Evolutionary conservation across 768 basidiomycete species (phyloP), one percentile per base, ranked within the genome.

Genomic region (Tephrocybe sp.): DNA sequence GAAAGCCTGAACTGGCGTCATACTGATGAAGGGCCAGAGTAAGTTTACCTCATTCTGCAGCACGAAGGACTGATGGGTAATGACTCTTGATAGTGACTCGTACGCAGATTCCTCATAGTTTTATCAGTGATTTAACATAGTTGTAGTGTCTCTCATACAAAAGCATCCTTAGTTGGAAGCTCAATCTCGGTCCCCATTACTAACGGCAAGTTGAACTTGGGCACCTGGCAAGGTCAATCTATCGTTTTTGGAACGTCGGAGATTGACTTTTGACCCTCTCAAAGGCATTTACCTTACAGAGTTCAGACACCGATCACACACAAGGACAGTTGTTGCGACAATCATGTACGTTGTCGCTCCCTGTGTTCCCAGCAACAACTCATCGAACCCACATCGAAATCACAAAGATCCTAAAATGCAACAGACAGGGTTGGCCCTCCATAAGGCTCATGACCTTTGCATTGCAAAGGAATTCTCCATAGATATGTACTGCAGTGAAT

Each of bases 11-110:
- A 81, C 45, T 96, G 93, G 93, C 72, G 73, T 33, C 94, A 97
- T 66, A 90, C 85, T 0, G 92, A 93, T 63, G 94, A 98, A 74
- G 93, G 93, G 18, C 89, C 86, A 40, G 93, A 96, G 92, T 93
- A 64, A 71, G 86, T 72, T 28, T 20, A 40, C 44, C 20, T 38
- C 17, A 3, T 15, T 47, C 11, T n/a, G n/a, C n/a, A n/a, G n/a
- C n/a, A n/a, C n/a, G n/a, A n/a, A 44, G 14, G 41, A 20, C 34
- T 36, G 34, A n/a, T n/a, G n/a, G n/a, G n/a, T n/a, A n/a, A n/a
- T 51, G 20, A 15, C 30, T 37, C 33, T 38, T 48, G 30, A 48
- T 59, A 91, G 88, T 65, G 89, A 91, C 68, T 92, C 89, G 88
- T 88, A 65, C 74, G 84, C 63, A 26, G 34, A 4, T 36, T n/a